phyloP scores from a whole-genome alignment of 805 yeast species.

The Spathaspora gorwiae region DNA sequence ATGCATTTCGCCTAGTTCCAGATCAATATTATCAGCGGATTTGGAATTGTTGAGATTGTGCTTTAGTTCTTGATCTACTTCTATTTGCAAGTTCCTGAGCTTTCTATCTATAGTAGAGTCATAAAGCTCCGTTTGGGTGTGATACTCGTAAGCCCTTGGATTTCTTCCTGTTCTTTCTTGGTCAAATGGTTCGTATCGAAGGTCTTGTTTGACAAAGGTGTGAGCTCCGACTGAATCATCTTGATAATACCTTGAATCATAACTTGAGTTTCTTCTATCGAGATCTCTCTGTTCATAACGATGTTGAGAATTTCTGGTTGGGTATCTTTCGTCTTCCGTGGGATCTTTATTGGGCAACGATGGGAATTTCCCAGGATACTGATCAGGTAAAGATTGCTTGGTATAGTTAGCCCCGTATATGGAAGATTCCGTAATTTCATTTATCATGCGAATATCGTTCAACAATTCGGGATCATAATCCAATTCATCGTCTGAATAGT shows the following conservation, averaged over 20 bases:
- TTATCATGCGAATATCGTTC: neutral
- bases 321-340: too few species aligned
- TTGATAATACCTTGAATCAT: too few species aligned
- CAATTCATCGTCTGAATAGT: slow-evolving; percentile 13
- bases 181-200: too few species aligned
- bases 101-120: slow-evolving; percentile 4
- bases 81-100: slow-evolving; percentile 5
- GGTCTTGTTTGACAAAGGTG: too few species aligned
- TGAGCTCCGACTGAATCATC: too few species aligned
- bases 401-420: neutral
- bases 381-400: neutral
- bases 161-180: too few species aligned
- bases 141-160: too few species aligned
- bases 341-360: neutral
- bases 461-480: slow-evolving; percentile 9
- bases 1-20: neutral
- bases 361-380: neutral
- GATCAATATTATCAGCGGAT: neutral
- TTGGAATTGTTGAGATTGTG: neutral
- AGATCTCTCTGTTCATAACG: too few species aligned
- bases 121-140: neutral
- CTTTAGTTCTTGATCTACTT: slow-evolving; percentile 6
- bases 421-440: neutral
- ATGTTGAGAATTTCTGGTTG: too few species aligned
- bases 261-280: too few species aligned